Conservation (phyloP, 1,139 yeast species). For the Yarrowia galli region DNA sequence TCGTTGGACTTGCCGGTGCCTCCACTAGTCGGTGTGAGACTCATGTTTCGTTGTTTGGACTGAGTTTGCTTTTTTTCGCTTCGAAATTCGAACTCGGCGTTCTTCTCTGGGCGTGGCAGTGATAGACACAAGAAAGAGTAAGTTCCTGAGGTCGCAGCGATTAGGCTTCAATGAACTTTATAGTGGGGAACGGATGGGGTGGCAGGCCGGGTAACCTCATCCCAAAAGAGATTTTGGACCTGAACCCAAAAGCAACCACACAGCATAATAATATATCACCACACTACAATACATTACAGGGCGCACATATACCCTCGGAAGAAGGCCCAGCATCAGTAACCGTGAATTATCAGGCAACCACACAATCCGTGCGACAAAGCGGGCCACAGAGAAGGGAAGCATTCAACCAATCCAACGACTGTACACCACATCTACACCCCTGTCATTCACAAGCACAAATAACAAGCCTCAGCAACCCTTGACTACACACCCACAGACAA, state of each 20-base stretch:
- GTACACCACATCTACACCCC: not conserved
- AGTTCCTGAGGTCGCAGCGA: slow-evolving; percentile 24
- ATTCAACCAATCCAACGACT: not conserved
- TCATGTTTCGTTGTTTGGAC: not conserved
- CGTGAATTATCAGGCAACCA: not conserved
- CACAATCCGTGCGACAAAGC: not conserved
- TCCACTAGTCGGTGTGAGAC: slow-evolving; percentile 24
- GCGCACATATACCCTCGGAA: slow-evolving; percentile 12
- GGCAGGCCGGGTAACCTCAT: slow-evolving; percentile 16
- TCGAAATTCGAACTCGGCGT: not conserved
- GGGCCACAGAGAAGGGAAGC: not conserved
- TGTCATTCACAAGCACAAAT: not conserved
- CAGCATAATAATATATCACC: slow-evolving; percentile 35
- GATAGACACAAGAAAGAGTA: slow-evolving; percentile 6
- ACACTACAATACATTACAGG: slow-evolving; percentile 12
- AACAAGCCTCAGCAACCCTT: slow-evolving; percentile 3
- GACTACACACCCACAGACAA: not conserved
- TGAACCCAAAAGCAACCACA: slow-evolving; percentile 27
- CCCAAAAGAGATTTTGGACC: slow-evolving; percentile 28
- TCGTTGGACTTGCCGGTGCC: slow-evolving; percentile 24
- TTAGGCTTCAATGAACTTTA: slow-evolving; percentile 22
- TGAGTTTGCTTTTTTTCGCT: not conserved
- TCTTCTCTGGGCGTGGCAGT: not conserved
- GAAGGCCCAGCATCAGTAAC: not conserved
- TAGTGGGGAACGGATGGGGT: not conserved